Evolutionary conservation across 164 flowering plant genomes (phyloP), one percentile per base, ranked within the genome.

Genomic region (Sextonia rubra): DNA sequence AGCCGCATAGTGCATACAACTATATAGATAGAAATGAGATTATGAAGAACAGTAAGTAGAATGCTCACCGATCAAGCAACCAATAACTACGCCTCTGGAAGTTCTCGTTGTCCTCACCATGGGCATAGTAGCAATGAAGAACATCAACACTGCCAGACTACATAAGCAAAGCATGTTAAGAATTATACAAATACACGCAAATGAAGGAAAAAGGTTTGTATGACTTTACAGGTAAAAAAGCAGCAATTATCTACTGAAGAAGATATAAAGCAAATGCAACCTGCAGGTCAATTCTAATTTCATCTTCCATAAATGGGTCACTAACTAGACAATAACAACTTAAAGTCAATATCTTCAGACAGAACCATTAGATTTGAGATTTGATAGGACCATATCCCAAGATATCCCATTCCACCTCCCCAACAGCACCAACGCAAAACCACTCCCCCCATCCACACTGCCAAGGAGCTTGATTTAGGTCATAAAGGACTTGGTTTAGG

Each of bases 51-150:
- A 66, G 20, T 12, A 44, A 66, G 52, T 14, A 44, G 18, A 27
- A 65, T 22, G 86, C 98, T 87, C 71, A 94, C 99, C 66, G 75
- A 61, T 94, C 98, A 80, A 94, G 97, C 98, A 94, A 79, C 99
- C 99, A 94, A 82, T 94, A 94, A 74, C 98, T 83, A 23, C 99
- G 86, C 26, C 99, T 82, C 77, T 94, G 99, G 63, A 94, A 91
- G 71, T 83, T 89, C 71, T 88, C 90, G 74, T 91, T 87, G 20
- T 83, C 89, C 80, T 94, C 97, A 11, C 98, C 97, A 85, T 94
- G 98, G 32, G 98, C 98, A 86, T 94, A 94, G 80, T 94, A 94
- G 79, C 98, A 94, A 75, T 94, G 93, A 32, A 94, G 81, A 72
- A 88, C 94, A 81, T 94, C 98, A 73, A 92, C 87, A 78, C 92